Base-by-base conservation (phyloP, 2,329 filamentous ascomycete species). In the Metarhizium robertsii region DNA sequence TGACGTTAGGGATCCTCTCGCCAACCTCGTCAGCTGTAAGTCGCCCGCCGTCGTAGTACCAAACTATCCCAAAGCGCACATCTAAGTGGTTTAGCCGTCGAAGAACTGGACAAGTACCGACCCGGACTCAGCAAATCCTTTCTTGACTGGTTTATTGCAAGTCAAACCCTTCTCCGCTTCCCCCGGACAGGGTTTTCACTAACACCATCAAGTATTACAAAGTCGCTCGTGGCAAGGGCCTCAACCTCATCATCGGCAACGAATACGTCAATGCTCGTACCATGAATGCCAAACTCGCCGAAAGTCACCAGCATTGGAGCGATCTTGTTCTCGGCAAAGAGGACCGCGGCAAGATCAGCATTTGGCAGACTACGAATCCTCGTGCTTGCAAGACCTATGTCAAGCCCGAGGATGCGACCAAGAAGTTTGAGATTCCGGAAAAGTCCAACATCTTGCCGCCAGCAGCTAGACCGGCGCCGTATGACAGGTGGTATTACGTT, bases 61-160 rank as follows among this genome's bases (percentile, higher is more conserved):
- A 25, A 25, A 25, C 25, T 25, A 25, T 25, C 3, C 25, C 25
- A 25, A 65, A 50, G 69, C 57, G 30, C 0, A 1, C 0, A 3
- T 71, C 63, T 48, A 30, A 30, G 6, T 6, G 11, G 13, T 11
- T 4, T 20, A 48, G 45, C 45, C 25, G 64, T 69, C 46, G 61
- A 68, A 11, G 72, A 73, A 18, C 59, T 74, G 2, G 70, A 74
- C 29, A 65, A 66, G 50, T 73, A 72, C 60, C 67, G 70, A 5
- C 72, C 71, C 0, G 69, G 70, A 1, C 60, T 72, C 0, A 63
- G 65, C 29, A 54, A 70, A 52, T 54, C 65, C 1, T 72, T 69
- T 54, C 66, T 70, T 52, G 62, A 73, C 56, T 74, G 72, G 72
- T 74, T 73, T 58, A 67, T 65, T 1, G 71, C 71, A 60, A 54